A percentile compares a stretch with the other conserved stretches of the same genome.
Conservation (phyloP, 768 basidiomycete species). For the Pulveroboletus ravenelii region DNA sequence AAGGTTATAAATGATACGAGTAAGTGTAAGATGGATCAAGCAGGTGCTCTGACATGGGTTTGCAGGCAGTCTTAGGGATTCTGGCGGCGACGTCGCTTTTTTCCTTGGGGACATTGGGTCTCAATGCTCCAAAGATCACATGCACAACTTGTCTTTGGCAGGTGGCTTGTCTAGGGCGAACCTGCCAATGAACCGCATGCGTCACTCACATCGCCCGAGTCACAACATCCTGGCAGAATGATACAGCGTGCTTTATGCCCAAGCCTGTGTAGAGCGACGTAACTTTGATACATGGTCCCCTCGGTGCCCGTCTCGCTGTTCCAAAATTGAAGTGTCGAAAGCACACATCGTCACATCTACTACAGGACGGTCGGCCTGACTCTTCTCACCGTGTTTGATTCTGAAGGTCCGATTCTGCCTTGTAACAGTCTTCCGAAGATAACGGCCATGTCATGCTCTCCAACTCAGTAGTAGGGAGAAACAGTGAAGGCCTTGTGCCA, state of each 20-base stretch:
- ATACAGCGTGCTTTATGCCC: not conserved
- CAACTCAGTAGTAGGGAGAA: conserved; percentile 2
- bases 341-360: too few relatives aligned
- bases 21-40: too few relatives aligned
- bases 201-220: not conserved
- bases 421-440: conserved; percentile 1
- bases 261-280: not conserved
- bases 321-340: not conserved
- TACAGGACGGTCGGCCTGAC: not conserved
- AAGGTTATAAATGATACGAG: too few relatives aligned
- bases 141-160: conserved; percentile 4
- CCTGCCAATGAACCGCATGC: not conserved
- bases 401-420: not conserved
- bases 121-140: conserved; percentile 1
- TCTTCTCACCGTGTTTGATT: conserved; percentile 1
- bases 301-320: not conserved
- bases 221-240: not conserved
- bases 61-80: not conserved
- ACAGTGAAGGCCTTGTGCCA: not conserved
- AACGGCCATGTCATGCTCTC: not conserved
- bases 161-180: conserved; percentile 5
- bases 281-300: not conserved
- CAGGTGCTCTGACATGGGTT: not conserved
- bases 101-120: conserved; percentile 4
- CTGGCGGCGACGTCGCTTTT: not conserved